phyloP scores from a whole-genome alignment of 805 yeast species.

The Candida schatavii region DNA sequence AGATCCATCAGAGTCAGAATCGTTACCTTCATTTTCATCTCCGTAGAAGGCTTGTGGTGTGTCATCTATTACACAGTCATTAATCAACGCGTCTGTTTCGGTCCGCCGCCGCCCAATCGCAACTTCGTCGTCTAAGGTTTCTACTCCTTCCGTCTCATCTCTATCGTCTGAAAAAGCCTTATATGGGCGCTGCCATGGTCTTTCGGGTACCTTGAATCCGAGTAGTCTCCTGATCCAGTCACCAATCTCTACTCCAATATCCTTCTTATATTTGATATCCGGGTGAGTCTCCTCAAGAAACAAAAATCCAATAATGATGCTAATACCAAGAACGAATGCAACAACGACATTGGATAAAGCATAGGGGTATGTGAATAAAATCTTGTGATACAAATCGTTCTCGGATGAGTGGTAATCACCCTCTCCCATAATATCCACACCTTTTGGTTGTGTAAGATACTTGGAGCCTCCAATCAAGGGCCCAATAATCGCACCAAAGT shows the following conservation, averaged over 20 bases:
- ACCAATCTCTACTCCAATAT: conserved; percentile 45
- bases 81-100: neutral
- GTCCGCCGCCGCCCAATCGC: too few relatives aligned
- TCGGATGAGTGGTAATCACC: neutral
- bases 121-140: neutral
- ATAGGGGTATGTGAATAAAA: conserved; percentile 45
- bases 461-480: conserved; percentile 56
- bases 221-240: conserved; percentile 23
- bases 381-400: conserved; percentile 15
- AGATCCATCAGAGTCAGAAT: neutral
- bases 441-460: conserved; percentile 44
- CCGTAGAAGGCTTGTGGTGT: neutral
- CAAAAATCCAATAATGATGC: conserved; percentile 39
- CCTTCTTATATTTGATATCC: conserved; percentile 33
- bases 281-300: conserved; percentile 56
- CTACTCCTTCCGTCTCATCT: neutral
- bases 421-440: conserved; percentile 10
- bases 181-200: conserved; percentile 19
- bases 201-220: conserved; percentile 17
- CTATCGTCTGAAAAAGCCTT: neutral
- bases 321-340: conserved; percentile 30
- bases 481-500: conserved; percentile 58
- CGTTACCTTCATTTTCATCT: neutral
- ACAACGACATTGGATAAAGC: conserved; percentile 52
- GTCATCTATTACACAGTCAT: too few relatives aligned